Conservation (phyloP, 225 moss, liverwort and hornwort genomes). For the Climacium dendroides region DNA sequence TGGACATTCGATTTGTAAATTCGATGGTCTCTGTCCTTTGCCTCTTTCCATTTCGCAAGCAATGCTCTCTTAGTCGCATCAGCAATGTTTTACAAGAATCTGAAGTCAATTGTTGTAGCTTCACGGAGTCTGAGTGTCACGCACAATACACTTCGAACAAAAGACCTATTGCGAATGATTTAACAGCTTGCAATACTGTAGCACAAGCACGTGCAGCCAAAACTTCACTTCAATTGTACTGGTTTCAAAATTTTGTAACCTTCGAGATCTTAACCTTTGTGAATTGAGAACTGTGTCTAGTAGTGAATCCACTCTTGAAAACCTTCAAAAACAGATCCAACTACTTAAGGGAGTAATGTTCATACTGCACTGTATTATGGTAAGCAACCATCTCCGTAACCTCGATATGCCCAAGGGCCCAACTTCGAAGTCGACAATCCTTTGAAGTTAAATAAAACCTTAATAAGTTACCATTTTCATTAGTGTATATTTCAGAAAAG, state of each 20-base stretch:
- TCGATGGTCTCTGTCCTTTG: too few relatives aligned
- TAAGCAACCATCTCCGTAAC: too few relatives aligned
- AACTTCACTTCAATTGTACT: not conserved
- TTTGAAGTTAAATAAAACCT: too few relatives aligned
- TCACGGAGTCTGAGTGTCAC: fast-evolving
- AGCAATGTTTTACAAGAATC: not conserved
- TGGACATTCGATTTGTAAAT: not conserved
- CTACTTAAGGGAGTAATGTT: not conserved
- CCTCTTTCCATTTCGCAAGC: too few relatives aligned
- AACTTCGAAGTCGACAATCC: too few relatives aligned
- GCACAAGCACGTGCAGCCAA: fast-evolving
- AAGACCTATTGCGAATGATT: not conserved
- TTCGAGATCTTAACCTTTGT: not conserved
- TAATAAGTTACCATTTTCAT: too few relatives aligned
- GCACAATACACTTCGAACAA: too few relatives aligned
- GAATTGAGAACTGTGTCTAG: too few relatives aligned
- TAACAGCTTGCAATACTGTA: not conserved
- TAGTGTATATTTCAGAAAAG: too few relatives aligned
- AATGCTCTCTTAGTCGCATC: too few relatives aligned
- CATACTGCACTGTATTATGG: too few relatives aligned
- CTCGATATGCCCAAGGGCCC: too few relatives aligned
- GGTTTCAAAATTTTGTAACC: not conserved
- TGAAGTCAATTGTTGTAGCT: fast-evolving
- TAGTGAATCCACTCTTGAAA: not conserved
- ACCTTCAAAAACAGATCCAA: not conserved